Conservation (phyloP, 2,329 filamentous ascomycete species). For the Iodosphaeria phyllophila region DNA sequence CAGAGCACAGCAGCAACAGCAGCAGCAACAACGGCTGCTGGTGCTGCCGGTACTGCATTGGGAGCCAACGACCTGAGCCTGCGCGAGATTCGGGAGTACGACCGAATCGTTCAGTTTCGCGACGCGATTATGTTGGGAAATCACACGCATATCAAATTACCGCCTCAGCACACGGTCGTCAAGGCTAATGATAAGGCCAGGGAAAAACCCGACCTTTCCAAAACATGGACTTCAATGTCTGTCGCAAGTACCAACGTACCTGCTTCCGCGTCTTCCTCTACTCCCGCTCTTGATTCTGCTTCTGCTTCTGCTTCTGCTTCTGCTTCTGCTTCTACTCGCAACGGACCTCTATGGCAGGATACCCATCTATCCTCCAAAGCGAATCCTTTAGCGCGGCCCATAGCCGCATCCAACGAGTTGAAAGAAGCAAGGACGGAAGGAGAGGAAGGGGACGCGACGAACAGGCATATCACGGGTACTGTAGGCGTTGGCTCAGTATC, state of each 20-base stretch:
- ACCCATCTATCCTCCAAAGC: too few relatives aligned
- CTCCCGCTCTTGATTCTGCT: constrained; percentile 16
- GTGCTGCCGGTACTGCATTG: constrained; percentile 5
- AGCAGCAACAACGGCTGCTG: too few relatives aligned
- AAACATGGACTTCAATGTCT: constrained; percentile 3
- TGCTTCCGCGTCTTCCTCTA: constrained; percentile 3
- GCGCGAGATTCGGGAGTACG: constrained; percentile 49
- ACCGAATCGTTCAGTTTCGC: constrained; percentile 63
- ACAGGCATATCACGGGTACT: too few relatives aligned
- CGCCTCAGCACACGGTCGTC: constrained; percentile 13
- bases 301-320: constrained; percentile 27
- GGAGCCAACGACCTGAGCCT: constrained; percentile 23
- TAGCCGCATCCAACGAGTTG: too few relatives aligned
- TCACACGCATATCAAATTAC: constrained; percentile 43
- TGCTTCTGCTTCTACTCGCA: constrained; percentile 57
- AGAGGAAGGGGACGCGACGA: too few relatives aligned
- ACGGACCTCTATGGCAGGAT: too few relatives aligned
- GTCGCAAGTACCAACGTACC: constrained; percentile 15
- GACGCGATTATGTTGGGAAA: constrained; percentile 65
- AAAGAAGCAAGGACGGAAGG: too few relatives aligned
- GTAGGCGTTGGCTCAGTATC: too few relatives aligned
- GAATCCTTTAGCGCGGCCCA: too few relatives aligned
- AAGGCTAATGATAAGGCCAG: constrained; percentile 6
- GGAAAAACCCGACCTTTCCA: neutral
- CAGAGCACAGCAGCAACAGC: constrained; percentile 4